phyloP scores from a whole-genome alignment of 1,139 yeast genomes.

The Kluyveromyces sp. region DNA sequence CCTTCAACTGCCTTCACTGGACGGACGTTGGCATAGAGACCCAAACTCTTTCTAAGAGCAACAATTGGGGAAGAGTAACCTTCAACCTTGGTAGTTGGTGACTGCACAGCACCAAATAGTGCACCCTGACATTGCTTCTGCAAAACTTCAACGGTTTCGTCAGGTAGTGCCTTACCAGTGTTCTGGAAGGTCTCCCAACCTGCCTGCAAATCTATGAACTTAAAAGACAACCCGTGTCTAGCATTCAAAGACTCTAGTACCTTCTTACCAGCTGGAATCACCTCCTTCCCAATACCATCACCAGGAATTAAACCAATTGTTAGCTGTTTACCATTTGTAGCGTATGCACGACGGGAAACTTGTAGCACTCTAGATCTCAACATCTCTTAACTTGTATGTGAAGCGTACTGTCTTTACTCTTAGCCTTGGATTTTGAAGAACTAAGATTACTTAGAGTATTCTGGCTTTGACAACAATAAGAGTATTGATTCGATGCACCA shows the following conservation, averaged over 20 bases:
- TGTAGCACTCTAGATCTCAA: constrained; percentile 20
- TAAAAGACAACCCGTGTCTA: constrained; percentile 67
- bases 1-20: constrained; percentile 93
- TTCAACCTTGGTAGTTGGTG: constrained; percentile 87
- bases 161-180: constrained; percentile 94
- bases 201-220: constrained; percentile 82
- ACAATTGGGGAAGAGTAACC: constrained; percentile 98
- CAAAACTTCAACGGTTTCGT: constrained; percentile 76
- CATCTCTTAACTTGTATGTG: constrained; percentile 11
- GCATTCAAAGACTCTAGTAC: constrained; percentile 76
- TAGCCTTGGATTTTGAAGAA: neutral
- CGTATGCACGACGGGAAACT: constrained; percentile 19
- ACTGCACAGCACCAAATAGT: constrained; percentile 91
- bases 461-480: too few relatives aligned
- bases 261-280: constrained; percentile 87
- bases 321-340: constrained; percentile 20
- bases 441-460: neutral
- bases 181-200: constrained; percentile 89
- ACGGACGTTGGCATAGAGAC: constrained; percentile 92
- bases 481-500: too few relatives aligned
- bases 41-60: constrained; percentile 90
- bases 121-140: constrained; percentile 91
- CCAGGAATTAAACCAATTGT: constrained; percentile 76
- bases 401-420: neutral
- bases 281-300: constrained; percentile 97